These are phyloP conservation scores for Geoglossum glabrum DNA, from an alignment of 495 filamentous ascomycete species.

Conservation along the genomic window DNA sequence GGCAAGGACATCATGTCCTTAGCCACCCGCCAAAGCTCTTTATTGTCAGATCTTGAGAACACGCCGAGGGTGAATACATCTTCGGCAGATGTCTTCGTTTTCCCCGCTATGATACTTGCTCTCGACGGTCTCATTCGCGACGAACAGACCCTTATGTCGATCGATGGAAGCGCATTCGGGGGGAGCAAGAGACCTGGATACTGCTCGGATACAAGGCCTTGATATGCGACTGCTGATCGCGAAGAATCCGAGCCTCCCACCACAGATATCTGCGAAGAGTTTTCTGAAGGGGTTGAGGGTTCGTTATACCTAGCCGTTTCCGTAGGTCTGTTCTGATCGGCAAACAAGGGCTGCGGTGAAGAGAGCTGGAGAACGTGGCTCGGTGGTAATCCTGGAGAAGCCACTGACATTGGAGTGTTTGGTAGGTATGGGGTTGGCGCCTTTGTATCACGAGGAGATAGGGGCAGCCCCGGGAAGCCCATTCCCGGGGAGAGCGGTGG, in stretches of 20 bases:
- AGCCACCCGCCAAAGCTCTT: constrained; percentile 81
- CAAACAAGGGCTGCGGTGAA: constrained; percentile 4
- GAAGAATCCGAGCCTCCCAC: background rate
- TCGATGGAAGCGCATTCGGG: constrained; percentile 75
- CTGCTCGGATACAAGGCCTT: constrained; percentile 58
- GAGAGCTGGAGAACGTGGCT: constrained; percentile 7
- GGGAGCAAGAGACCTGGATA: constrained; percentile 67
- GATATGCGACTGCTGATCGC: constrained; percentile 17
- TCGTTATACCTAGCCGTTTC: background rate
- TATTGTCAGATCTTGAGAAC: constrained; percentile 53
- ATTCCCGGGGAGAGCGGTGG: constrained; percentile 45
- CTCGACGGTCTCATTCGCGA: constrained; percentile 84
- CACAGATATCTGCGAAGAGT: background rate
- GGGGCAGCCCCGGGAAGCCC: constrained; percentile 35
- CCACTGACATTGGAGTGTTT: constrained; percentile 38
- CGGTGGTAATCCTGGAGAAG: constrained; percentile 22
- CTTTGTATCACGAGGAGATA: constrained; percentile 51
- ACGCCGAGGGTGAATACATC: constrained; percentile 88
- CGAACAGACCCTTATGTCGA: constrained; percentile 72
- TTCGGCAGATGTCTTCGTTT: constrained; percentile 44
- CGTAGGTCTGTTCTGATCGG: background rate
- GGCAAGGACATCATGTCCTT: constrained; percentile 72
- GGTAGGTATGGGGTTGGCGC: constrained; percentile 20
- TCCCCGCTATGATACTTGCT: constrained; percentile 55
- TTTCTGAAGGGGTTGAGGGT: background rate